A percentile compares a stretch with the other conserved stretches of the same genome.
These are phyloP conservation scores for Mycena citricolor DNA, from an alignment of 1,284 basidiomycete species.

Conservation along the genomic window DNA sequence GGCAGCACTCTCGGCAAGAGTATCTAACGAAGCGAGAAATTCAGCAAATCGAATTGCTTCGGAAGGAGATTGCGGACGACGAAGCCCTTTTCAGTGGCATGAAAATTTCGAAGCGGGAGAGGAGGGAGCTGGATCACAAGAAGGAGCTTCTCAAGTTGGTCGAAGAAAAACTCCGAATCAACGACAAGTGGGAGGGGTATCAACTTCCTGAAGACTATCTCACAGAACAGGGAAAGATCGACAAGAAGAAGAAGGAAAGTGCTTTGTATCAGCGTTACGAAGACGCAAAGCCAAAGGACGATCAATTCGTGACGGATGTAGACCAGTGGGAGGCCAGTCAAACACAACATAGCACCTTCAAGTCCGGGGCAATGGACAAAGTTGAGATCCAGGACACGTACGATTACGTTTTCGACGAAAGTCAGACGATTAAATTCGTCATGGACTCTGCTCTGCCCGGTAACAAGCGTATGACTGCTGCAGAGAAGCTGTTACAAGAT, in stretches of 20 bases:
- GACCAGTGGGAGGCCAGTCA: constrained; percentile 97
- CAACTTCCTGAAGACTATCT: constrained; percentile 96
- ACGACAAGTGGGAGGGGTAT: constrained; percentile 93
- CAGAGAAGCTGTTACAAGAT: constrained; percentile 81
- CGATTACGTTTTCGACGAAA: constrained; percentile 98
- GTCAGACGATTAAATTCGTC: constrained; percentile 94
- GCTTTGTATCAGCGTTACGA: constrained; percentile 94
- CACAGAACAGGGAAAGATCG: constrained; percentile 98
- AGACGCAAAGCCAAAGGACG: constrained; percentile 85
- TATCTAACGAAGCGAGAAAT: constrained; percentile 95
- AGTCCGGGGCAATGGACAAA: constrained; percentile 88
- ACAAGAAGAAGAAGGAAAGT: constrained; percentile 94
- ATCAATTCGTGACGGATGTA: constrained; percentile 92
- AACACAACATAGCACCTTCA: constrained; percentile 86
- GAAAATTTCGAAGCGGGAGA: constrained; percentile 85
- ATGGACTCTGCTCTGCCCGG: constrained; percentile 80
- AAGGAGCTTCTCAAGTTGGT: constrained; percentile 91
- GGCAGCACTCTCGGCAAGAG: constrained; percentile 86
- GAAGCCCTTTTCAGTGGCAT: constrained; percentile 86
- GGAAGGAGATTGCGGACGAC: constrained; percentile 92
- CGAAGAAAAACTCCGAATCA: constrained; percentile 91
- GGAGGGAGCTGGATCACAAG: constrained; percentile 83
- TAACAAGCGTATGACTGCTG: constrained; percentile 77
- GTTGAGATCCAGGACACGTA: constrained; percentile 80
- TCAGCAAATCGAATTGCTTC: constrained; percentile 92